These are phyloP conservation scores for Clarireedia monteithiana DNA, from an alignment of 2,329 filamentous ascomycete genomes.

Conservation along the genomic window DNA sequence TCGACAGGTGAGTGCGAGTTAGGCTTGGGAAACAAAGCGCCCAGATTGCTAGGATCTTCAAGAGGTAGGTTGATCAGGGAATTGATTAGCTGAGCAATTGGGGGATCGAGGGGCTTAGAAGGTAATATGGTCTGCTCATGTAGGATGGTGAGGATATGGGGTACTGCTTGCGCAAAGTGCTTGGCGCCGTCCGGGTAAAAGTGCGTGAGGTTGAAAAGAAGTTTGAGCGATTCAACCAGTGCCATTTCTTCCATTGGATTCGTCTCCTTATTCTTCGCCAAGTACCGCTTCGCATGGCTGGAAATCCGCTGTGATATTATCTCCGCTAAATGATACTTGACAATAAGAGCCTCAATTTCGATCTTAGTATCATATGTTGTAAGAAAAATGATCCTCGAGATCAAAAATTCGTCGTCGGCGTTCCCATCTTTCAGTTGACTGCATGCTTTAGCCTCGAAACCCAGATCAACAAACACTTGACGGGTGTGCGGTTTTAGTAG, in stretches of 20 bases:
- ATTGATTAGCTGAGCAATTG: slow-evolving; percentile 68
- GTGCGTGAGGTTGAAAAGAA: slow-evolving; percentile 83
- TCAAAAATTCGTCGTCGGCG: slow-evolving; percentile 79
- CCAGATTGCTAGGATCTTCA: slow-evolving; percentile 37
- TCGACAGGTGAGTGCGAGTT: slow-evolving; percentile 52
- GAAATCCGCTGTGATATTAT: slow-evolving; percentile 62
- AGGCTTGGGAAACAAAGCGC: slow-evolving; percentile 56
- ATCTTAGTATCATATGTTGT: slow-evolving; percentile 70
- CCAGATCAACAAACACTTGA: slow-evolving; percentile 65
- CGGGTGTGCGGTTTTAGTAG: slow-evolving; percentile 61
- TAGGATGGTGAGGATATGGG: slow-evolving; percentile 64
- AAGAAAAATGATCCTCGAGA: slow-evolving; percentile 71
- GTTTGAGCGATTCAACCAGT: slow-evolving; percentile 73
- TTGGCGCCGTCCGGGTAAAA: slow-evolving; percentile 55
- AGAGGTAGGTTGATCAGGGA: slow-evolving; percentile 73
- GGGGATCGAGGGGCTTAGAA: slow-evolving; percentile 61
- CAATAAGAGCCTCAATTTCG: slow-evolving; percentile 57
- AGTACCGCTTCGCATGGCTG: slow-evolving; percentile 57
- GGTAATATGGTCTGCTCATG: slow-evolving; percentile 48
- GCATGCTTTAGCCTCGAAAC: slow-evolving; percentile 59
- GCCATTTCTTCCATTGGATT: slow-evolving; percentile 70
- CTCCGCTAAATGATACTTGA: slow-evolving; percentile 57
- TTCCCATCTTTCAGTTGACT: slow-evolving; percentile 64
- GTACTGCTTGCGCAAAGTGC: slow-evolving; percentile 60
- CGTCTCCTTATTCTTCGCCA: slow-evolving; percentile 20